Evolutionary conservation across 305 asterid species (phyloP).

Genomic region (Solanum hybrid): DNA sequence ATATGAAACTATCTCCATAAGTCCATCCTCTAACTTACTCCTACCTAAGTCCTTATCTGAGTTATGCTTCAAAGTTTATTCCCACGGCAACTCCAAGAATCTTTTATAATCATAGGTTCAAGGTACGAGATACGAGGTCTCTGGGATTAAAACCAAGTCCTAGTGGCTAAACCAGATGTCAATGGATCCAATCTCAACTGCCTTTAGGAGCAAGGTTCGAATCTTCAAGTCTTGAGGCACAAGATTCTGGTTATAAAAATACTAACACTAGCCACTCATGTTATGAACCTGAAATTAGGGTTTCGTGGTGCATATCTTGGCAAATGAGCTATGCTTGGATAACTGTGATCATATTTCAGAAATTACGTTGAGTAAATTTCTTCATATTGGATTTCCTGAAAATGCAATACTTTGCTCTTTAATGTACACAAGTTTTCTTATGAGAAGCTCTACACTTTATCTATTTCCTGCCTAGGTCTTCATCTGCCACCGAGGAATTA

Average conservation of each 20-base stretch:
- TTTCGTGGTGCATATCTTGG: not conserved
- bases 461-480: not conserved
- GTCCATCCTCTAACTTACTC: not conserved
- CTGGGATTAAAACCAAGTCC: not conserved
- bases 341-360: not conserved
- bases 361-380: not conserved
- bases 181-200: not conserved
- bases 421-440: not conserved
- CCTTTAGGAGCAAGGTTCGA: not conserved
- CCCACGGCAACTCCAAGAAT: not conserved
- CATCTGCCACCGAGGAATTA: not conserved
- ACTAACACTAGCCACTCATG: not conserved
- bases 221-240: not conserved
- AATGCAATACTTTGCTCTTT: not conserved
- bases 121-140: not conserved
- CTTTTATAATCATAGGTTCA: not conserved
- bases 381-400: not conserved
- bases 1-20: not conserved
- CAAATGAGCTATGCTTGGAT: not conserved
- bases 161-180: not conserved
- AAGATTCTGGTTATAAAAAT: not conserved
- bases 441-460: not conserved
- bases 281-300: not conserved
- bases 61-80: not conserved
- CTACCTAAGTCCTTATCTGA: not conserved